Evolutionary conservation across 2,329 filamentous ascomycete species (phyloP).

Genomic region (Stromatinia cepivora): DNA sequence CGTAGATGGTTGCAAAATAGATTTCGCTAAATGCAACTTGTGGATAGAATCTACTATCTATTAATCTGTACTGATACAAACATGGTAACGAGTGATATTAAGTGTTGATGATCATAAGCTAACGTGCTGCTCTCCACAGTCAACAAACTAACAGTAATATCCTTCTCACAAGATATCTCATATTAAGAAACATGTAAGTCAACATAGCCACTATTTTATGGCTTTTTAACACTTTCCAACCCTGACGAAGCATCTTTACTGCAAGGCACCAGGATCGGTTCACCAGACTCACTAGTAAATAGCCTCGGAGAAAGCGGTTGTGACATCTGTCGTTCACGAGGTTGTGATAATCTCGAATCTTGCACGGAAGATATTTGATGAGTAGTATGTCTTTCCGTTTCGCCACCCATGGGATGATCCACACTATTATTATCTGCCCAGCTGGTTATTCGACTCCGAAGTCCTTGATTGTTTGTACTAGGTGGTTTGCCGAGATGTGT

Average conservation of each 20-base stretch:
- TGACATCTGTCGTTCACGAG: background rate
- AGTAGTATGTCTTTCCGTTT: background rate
- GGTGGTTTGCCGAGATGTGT: slow-evolving; percentile 8
- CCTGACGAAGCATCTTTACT: background rate
- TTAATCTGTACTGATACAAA: background rate
- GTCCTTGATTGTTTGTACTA: background rate
- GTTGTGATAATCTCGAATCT: background rate
- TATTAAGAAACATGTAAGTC: too few relatives aligned
- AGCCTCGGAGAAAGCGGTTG: background rate
- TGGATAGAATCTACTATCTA: background rate
- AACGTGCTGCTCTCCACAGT: background rate
- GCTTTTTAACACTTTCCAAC: background rate
- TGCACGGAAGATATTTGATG: background rate
- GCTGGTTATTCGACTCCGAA: background rate
- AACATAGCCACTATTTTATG: background rate
- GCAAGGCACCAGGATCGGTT: background rate
- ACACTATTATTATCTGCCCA: slow-evolving; percentile 1
- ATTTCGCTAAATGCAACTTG: too few relatives aligned
- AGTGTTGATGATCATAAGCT: too few relatives aligned
- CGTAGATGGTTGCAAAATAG: background rate
- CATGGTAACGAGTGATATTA: background rate
- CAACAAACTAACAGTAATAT: background rate
- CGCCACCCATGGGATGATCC: background rate
- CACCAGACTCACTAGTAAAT: background rate
- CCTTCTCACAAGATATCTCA: background rate